phyloP scores from a whole-genome alignment of 1,284 basidiomycete genomes.

The Tilletia walkeri region DNA sequence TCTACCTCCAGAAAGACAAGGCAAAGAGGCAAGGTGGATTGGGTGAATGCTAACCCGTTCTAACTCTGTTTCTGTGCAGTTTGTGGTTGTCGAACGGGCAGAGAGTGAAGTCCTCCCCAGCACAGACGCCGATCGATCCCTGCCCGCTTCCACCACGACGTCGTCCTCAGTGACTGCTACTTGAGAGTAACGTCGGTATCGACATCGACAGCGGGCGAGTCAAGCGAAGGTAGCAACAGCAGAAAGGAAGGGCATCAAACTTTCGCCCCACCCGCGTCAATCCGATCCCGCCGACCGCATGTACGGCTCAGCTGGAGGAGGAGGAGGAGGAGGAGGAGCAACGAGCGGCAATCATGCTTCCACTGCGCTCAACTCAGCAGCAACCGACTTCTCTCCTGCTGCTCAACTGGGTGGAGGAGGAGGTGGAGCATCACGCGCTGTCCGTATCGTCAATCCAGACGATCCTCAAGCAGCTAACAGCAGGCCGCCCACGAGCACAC shows the following conservation, averaged over 20 bases:
- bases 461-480: neutral
- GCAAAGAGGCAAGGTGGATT: too few relatives aligned
- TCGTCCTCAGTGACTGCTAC: too few relatives aligned
- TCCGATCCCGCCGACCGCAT: neutral
- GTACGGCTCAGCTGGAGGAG: neutral
- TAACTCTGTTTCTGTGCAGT: too few relatives aligned
- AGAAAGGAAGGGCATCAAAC: neutral
- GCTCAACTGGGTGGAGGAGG: neutral
- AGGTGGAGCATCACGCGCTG: neutral
- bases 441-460: constrained; percentile 14
- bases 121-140: too few relatives aligned
- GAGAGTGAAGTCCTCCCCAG: too few relatives aligned
- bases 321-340: neutral
- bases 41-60: too few relatives aligned
- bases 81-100: too few relatives aligned
- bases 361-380: neutral
- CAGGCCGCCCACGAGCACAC: neutral
- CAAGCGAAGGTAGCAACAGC: too few relatives aligned
- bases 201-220: too few relatives aligned
- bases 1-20: too few relatives aligned
- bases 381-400: constrained; percentile 5
- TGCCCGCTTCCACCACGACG: too few relatives aligned
- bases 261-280: neutral
- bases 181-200: too few relatives aligned
- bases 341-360: neutral